Evolutionary conservation across 306 rosid genomes (phyloP).

Genomic region (Quercus wislizeni): DNA sequence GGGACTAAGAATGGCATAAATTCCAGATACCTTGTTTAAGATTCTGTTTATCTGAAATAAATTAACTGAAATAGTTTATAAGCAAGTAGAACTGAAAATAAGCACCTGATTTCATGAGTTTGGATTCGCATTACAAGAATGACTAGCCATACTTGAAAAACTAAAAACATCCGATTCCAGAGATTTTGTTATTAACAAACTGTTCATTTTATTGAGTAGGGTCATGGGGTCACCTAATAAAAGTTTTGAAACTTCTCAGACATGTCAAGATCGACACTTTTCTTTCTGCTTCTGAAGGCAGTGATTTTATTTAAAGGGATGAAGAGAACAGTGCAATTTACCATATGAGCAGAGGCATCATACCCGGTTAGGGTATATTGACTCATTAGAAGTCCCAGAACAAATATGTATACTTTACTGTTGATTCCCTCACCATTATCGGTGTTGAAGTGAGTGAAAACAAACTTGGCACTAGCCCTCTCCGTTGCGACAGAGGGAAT

Average conservation of each 20-base stretch:
- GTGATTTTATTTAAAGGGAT: conserved; percentile 8
- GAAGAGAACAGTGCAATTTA: conserved; percentile 22
- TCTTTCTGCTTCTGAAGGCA: conserved; percentile 11
- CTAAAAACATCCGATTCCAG: neutral
- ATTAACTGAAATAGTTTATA: neutral
- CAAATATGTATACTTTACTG: conserved; percentile 70
- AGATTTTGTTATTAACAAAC: neutral
- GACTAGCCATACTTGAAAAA: neutral
- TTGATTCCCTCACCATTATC: conserved; percentile 74
- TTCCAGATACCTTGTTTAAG: neutral
- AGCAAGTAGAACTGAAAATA: neutral
- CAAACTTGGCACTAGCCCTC: conserved; percentile 79
- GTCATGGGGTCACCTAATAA: neutral
- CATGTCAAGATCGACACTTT: conserved; percentile 1
- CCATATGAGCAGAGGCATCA: conserved; percentile 99
- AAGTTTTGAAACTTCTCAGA: neutral
- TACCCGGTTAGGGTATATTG: conserved; percentile 87
- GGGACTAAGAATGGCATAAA: neutral
- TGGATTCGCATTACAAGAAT: neutral
- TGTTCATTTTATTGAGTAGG: neutral
- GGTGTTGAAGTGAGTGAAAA: conserved; percentile 89
- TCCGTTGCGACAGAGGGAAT: conserved; percentile 78
- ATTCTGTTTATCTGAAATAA: neutral
- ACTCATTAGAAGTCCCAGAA: conserved; percentile 90
- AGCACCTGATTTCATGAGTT: neutral